Evolutionary conservation across 306 rosid genomes (phyloP).

Genomic region (Castanopsis chinensis): DNA sequence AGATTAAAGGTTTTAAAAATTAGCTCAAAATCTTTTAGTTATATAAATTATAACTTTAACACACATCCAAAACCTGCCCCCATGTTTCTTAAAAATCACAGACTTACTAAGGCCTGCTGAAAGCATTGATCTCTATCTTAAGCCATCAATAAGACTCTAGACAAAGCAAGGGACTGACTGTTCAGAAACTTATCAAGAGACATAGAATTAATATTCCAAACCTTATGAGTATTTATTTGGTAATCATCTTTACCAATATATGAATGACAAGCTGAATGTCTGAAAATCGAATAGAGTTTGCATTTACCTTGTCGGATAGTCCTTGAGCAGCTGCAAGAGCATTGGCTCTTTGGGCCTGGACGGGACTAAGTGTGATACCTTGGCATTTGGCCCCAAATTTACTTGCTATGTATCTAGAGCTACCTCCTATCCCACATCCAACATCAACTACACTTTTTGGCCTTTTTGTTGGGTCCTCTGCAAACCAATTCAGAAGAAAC

Average conservation of each 20-base stretch:
- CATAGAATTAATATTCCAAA: background rate
- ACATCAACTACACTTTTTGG: constrained; percentile 69
- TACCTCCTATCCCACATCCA: constrained; percentile 98
- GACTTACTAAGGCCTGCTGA: background rate
- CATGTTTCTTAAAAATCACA: too few relatives aligned
- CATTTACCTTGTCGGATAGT: constrained; percentile 50
- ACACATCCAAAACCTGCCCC: background rate
- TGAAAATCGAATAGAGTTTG: background rate
- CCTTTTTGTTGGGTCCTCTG: constrained; percentile 25
- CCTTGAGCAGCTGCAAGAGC: constrained; percentile 69
- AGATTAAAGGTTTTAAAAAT: background rate
- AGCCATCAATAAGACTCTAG: background rate
- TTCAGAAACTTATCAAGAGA: background rate
- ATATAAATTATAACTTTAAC: background rate
- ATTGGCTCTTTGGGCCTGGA: constrained; percentile 85
- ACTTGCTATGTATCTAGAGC: constrained; percentile 72
- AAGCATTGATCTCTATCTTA: background rate
- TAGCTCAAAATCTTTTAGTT: background rate
- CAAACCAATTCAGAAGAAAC: background rate
- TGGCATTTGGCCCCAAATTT: constrained; percentile 57
- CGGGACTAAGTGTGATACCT: constrained; percentile 87
- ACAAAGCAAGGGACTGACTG: background rate
- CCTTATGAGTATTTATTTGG: background rate
- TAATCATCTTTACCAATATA: background rate
- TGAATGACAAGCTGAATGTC: background rate